Evolutionary conservation across 2,329 filamentous ascomycete genomes (phyloP).

Genomic region (Hypoxylon sp.): DNA sequence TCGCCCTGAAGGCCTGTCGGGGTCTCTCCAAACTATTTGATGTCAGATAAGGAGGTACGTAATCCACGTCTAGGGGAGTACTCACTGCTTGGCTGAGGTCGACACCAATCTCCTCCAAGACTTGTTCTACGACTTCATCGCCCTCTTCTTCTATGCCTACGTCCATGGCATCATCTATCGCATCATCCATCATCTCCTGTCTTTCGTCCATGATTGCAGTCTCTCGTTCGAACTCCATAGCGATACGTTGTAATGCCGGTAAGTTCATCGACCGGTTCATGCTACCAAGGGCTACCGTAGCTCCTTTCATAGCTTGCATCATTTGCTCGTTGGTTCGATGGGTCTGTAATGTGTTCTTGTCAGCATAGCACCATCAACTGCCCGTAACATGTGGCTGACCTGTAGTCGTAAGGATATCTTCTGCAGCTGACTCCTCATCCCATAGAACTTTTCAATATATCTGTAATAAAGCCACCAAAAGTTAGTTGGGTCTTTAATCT

Average conservation of each 20-base stretch:
- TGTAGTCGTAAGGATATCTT: slow-evolving; percentile 96
- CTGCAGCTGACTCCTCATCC: slow-evolving; percentile 96
- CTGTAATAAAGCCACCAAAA: slow-evolving; percentile 59
- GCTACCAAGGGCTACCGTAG: slow-evolving; percentile 90
- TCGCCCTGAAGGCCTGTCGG: slow-evolving; percentile 85
- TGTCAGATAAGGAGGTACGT: slow-evolving; percentile 49
- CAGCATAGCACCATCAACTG: slow-evolving; percentile 1
- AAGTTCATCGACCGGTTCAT: slow-evolving; percentile 99
- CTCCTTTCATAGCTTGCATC: slow-evolving; percentile 99
- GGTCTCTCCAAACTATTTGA: slow-evolving; percentile 85
- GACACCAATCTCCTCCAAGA: slow-evolving; percentile 96
- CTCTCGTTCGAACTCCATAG: slow-evolving; percentile 98
- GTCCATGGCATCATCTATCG: slow-evolving; percentile 96
- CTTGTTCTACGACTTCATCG: slow-evolving; percentile 96
- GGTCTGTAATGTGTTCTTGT: slow-evolving; percentile 70
- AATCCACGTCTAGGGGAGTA: slow-evolving; percentile 44
- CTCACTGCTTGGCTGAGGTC: slow-evolving; percentile 91
- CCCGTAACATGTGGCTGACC: slow-evolving; percentile 64
- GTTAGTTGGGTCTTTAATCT: slow-evolving; percentile 6
- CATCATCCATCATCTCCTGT: slow-evolving; percentile 99
- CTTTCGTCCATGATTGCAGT: slow-evolving; percentile 99
- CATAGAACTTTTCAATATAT: slow-evolving; percentile 98
- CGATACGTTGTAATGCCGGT: slow-evolving; percentile 93
- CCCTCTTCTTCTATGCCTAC: slow-evolving; percentile 92
- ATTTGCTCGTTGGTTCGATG: slow-evolving; percentile 99